These are phyloP conservation scores for Eimeria tenella DNA, from an alignment of 169 alveolate species.

Conservation along the genomic window DNA sequence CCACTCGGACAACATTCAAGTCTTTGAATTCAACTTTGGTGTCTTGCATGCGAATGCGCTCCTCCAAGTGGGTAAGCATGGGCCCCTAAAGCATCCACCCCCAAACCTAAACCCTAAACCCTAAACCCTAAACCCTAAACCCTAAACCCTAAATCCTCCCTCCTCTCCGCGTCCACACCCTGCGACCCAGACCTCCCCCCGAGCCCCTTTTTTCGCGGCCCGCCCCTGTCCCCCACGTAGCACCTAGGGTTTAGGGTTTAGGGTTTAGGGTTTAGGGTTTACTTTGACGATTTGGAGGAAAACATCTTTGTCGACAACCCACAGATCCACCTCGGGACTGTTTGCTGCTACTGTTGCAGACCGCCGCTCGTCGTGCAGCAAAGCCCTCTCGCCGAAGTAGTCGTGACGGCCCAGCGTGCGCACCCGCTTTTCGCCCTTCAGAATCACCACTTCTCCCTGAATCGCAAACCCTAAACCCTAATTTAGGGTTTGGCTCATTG, in stretches of 20 bases:
- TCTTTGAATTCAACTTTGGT: constrained; percentile 91
- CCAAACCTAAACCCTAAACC: constrained; percentile 29
- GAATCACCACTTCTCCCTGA: constrained; percentile 94
- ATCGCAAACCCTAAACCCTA: not conserved
- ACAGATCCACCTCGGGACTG: constrained; percentile 83
- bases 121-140: constrained; percentile 1
- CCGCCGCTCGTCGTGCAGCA: constrained; percentile 94
- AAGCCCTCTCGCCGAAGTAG: constrained; percentile 97
- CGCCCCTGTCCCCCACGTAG: too few species aligned
- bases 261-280: not conserved
- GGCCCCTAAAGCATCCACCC: constrained; percentile 85
- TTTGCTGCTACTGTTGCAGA: constrained; percentile 93
- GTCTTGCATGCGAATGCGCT: constrained; percentile 94
- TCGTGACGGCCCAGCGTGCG: constrained; percentile 93
- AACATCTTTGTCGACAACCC: constrained; percentile 94
- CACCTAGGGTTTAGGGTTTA: not conserved
- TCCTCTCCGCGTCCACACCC: constrained; percentile 67
- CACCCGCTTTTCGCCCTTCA: constrained; percentile 87
- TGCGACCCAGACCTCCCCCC: too few species aligned
- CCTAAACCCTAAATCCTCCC: not conserved
- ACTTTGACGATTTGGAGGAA: constrained; percentile 84
- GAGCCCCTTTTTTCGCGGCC: too few species aligned
- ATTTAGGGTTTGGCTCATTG: too few species aligned
- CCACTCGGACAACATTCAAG: constrained; percentile 85
- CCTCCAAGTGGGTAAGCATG: constrained; percentile 92